Conservation (phyloP, 805 yeast genomes). For the Yarrowia sp. region DNA sequence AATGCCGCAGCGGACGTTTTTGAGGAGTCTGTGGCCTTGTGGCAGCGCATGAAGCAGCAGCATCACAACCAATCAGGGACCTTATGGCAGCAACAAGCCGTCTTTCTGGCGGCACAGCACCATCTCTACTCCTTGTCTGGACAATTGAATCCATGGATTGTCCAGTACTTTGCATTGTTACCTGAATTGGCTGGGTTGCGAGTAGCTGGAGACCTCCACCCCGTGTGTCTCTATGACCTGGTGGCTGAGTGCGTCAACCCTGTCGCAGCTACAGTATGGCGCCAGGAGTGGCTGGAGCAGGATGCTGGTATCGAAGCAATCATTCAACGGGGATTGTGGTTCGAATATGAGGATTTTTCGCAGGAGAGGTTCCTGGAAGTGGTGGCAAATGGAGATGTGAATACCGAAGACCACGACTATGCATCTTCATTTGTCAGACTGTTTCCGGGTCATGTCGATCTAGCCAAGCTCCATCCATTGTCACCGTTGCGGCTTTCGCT, state of each 20-base stretch:
- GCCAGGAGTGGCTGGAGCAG: background rate
- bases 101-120: constrained; percentile 5
- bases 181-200: background rate
- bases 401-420: background rate
- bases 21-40: constrained; percentile 12
- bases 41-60: constrained; percentile 10
- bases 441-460: background rate
- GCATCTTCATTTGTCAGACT: background rate
- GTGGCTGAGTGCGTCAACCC: constrained; percentile 8
- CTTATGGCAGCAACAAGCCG: background rate
- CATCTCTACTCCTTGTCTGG: constrained; percentile 8
- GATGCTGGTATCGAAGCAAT: background rate
- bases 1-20: constrained; percentile 3
- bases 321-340: constrained; percentile 8
- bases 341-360: background rate
- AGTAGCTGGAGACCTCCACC: background rate
- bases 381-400: background rate
- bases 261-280: background rate
- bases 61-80: background rate
- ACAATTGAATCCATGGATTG: constrained; percentile 2
- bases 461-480: background rate
- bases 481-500: background rate
- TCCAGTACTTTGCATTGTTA: background rate
- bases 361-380: background rate
- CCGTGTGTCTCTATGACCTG: background rate